Base-by-base conservation (phyloP, 208 protist genomes). In the Trypanosomatidae sp. region DNA sequence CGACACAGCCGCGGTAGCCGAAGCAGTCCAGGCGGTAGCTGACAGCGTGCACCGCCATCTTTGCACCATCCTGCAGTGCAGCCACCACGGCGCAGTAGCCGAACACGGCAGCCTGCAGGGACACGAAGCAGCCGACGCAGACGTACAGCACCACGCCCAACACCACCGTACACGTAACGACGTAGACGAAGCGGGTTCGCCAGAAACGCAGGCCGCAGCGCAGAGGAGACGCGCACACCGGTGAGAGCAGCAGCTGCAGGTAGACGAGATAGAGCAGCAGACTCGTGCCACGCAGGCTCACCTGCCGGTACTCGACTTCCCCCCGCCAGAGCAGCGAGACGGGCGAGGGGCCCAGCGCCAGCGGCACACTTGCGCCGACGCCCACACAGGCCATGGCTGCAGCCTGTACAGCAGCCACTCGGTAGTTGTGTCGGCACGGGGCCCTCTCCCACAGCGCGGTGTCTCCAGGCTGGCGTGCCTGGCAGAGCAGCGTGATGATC, bases 141-240 rank as follows among this genome's bases (percentile, higher is more conserved):
- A 71, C 12, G 19, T 44, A 7, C 0, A 74, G 4, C 17, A n/a
- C n/a, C n/a, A n/a, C n/a, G n/a, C 47, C 50, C 5, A 55, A 22
- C 39, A 19, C 17, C 0, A 58, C 53, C 13, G 41, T 3, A 4
- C 28, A 39, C 22, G 30, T 19, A 2, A 66, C 8, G 2, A 71
- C 43, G 47, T 56, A 52, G 30, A 36, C 33, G 13, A 28, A 10
- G 22, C 75, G 69, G 0, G 30, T 7, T 7, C 33, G 6, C 55
- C 30, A 25, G 13, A 80, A 66, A 10, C 65, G 65, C 62, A 68
- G 52, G 1, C 75, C 75, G 33, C 62, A 62, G 13, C 64, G 62
- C 62, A 60, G 64, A 7, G 75, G 69, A 4, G 75, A 80, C 15
- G 69, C 56, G 56, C 75, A 80, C 22, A 4, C 44, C 47, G 71